phyloP scores from a whole-genome alignment of 2,329 filamentous ascomycete species.

The Fusarium virguliforme region DNA sequence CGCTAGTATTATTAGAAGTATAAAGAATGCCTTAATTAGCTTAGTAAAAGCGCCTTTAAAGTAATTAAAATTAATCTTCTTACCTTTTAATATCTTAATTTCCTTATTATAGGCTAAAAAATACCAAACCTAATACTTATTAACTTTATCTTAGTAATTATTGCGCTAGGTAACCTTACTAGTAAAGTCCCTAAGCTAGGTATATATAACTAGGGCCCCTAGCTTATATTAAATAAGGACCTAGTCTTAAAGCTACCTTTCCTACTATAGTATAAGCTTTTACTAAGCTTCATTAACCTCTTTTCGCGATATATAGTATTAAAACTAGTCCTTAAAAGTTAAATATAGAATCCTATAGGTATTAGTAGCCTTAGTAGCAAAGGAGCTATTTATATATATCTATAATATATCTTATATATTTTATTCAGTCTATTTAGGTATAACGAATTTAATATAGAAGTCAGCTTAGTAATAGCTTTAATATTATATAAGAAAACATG shows the following conservation, averaged over 20 bases:
- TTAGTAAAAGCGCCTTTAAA: not conserved
- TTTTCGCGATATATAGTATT: not conserved
- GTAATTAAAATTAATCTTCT: not conserved
- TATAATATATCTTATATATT: not conserved
- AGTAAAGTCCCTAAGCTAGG: not conserved
- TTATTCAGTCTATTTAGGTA: not conserved
- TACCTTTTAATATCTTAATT: slow-evolving; percentile 1
- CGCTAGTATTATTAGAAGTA: not conserved
- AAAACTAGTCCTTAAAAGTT: not conserved
- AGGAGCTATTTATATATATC: not conserved
- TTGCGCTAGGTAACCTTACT: not conserved
- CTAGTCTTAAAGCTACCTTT: not conserved
- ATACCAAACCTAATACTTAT: not conserved
- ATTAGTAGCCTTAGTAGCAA: not conserved
- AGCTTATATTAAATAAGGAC: not conserved
- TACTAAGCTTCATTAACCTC: not conserved
- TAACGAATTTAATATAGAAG: not conserved
- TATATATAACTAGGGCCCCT: not conserved
- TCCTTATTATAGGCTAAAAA: not conserved
- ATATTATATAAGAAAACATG: not conserved
- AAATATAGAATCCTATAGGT: not conserved
- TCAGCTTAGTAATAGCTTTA: too few relatives aligned
- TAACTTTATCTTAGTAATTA: not conserved
- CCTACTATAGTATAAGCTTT: not conserved
- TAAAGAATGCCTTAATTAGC: slow-evolving; percentile 6